Evolutionary conservation across 202 grass and related monocot species (phyloP), one percentile per base, ranked within the genome.

Genomic region (Panicum virgatum): DNA sequence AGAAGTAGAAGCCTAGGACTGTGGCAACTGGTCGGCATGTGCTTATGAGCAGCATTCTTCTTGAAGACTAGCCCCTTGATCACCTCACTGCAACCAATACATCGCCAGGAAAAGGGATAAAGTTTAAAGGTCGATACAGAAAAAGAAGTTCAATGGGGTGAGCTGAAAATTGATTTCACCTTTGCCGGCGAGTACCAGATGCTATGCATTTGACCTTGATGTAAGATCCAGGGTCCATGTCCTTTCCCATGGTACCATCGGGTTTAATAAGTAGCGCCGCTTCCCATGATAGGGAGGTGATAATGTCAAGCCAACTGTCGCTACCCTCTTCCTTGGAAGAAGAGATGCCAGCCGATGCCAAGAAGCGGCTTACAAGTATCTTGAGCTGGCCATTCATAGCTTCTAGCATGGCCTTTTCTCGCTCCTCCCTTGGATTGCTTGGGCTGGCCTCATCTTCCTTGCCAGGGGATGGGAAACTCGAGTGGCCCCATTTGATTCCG

Each of bases 181-280:
- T 96, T 88, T 99, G 89, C 62, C 85, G 53, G 7, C 70, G 91
- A 73, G 73, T 84, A 75, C 97, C 97, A 77, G 93, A 90, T 76
- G 97, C 91, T 73, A 99, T 61, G 52, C 93, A 99, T 79, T 99
- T 99, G 73, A 99, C 89, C 89, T 99, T 99, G 80, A 96, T 90
- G 82, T 99, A 99, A 25, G 87, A 92, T 52, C 89, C 88, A 81
- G 93, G 91, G 80, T 99, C 97, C 97, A 99, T 99, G 80, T 96
- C 97, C 78, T 90, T 94, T 69, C 97, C 97, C 15, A 89, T 53
- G 68, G 81, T 94, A 64, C 83, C 89, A 88, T 99, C 97, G 51
- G 97, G 93, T 76, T 89, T 96, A 66, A 99, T 85, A 76, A 96
- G 75, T 26, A 92, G 76, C 15, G 93, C 97, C 34, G 97, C 97